A percentile compares a stretch with the other conserved stretches of the same genome.
Evolutionary conservation across 441 rosid species (phyloP).

Genomic region (Croton laevigatus): DNA sequence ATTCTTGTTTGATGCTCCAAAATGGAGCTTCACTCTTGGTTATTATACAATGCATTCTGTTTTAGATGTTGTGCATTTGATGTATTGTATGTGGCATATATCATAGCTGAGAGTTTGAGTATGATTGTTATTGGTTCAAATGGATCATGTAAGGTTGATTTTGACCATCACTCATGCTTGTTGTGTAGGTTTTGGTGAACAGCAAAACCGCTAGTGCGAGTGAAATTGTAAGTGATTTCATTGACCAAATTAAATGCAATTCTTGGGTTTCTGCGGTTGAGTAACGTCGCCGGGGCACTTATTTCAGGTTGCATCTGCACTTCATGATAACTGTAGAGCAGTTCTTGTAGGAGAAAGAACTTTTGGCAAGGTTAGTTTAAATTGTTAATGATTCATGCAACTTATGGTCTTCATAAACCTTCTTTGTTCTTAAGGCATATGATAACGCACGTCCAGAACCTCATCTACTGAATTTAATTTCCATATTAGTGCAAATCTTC

Average conservation of each 20-base stretch:
- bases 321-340: constrained; percentile 73
- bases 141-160: constrained; percentile 9
- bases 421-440: not conserved
- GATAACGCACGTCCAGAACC: not conserved
- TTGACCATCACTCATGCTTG: constrained; percentile 7
- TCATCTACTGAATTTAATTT: not conserved
- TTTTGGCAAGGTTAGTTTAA: constrained; percentile 68
- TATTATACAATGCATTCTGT: not conserved
- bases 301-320: constrained; percentile 93
- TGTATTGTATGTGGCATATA: not conserved
- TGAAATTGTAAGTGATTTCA: constrained; percentile 68
- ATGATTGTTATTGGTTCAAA: constrained; percentile 5
- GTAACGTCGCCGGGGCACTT: constrained; percentile 14
- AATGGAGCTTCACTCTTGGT: not conserved
- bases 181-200: constrained; percentile 79
- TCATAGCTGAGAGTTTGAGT: not conserved
- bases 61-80: not conserved
- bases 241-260: constrained; percentile 3
- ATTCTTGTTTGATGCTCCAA: not conserved
- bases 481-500: not conserved
- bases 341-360: constrained; percentile 91
- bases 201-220: constrained; percentile 91
- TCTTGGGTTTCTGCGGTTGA: constrained; percentile 8
- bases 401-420: not conserved
- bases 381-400: constrained; percentile 1